These are phyloP conservation scores for Acanthochlamys bracteata DNA, from an alignment of 106 monocot genomes.

Conservation along the genomic window DNA sequence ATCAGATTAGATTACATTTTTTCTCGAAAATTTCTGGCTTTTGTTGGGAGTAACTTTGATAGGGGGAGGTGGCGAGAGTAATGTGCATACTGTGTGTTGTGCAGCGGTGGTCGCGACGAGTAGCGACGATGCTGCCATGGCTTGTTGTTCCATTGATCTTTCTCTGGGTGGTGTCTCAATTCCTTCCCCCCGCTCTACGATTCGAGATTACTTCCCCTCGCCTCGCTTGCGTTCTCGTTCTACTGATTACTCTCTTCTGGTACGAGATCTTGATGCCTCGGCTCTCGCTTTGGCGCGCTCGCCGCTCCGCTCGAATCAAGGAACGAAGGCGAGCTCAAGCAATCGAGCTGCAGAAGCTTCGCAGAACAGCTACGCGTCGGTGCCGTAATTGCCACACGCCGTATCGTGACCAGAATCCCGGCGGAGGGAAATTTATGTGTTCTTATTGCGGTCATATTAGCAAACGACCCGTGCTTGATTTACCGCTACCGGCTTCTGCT, in stretches of 20 bases:
- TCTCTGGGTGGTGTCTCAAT: slow-evolving; percentile 58
- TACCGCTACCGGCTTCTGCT: slow-evolving; percentile 21
- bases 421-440: slow-evolving; percentile 68
- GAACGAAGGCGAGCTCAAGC: slow-evolving; percentile 40
- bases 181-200: slow-evolving; percentile 37
- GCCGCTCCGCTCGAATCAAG: slow-evolving; percentile 43
- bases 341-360: slow-evolving; percentile 53
- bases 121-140: slow-evolving; percentile 66
- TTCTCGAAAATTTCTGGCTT: too few relatives aligned
- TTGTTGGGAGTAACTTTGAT: too few relatives aligned
- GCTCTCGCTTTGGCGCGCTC: slow-evolving; percentile 44
- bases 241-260: slow-evolving; percentile 55
- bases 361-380: slow-evolving; percentile 45
- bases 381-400: slow-evolving; percentile 66
- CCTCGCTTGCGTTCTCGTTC: slow-evolving; percentile 50
- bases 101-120: slow-evolving; percentile 50
- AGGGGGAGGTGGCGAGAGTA: slow-evolving; percentile 4
- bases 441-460: slow-evolving; percentile 66
- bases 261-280: slow-evolving; percentile 56
- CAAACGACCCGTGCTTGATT: slow-evolving; percentile 55
- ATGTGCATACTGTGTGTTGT: slow-evolving; percentile 80
- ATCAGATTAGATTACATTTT: too few relatives aligned
- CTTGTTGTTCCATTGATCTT: slow-evolving; percentile 45
- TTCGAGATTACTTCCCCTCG: slow-evolving; percentile 65
- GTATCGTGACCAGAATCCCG: slow-evolving; percentile 62